Base-by-base conservation (phyloP, 2,329 filamentous ascomycete species). In the Byssochlamys sp. region DNA sequence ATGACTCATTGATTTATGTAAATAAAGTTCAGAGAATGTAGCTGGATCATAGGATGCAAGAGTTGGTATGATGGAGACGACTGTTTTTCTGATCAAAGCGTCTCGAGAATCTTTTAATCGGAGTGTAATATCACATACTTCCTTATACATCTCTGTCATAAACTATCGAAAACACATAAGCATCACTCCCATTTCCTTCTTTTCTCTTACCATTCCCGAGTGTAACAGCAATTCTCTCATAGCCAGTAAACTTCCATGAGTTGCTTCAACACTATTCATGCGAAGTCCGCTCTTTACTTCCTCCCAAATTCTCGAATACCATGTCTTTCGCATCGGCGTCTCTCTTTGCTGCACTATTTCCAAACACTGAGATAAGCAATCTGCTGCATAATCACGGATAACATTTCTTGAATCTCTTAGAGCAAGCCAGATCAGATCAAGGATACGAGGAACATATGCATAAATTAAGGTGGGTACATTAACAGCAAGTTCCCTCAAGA, bases 1-100 rank as follows among this genome's bases (percentile, higher is more conserved):
- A 69, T 96, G 95, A 14, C 96, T 84, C 94, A 99, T 99, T 74
- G 95, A 97, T 67, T 91, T 89, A 72, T 96, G 91, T 2, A 99
- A 81, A 72, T 96, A 95, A 29, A 84, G 84, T 61, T 87, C 84
- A 57, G 89, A 89, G 71, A 99, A 99, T 60, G 96, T 91, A 48
- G 88, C 83, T 0, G 95, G 94, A 0, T 91, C 89, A 69, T 99
- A 99, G 66, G 88, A 90, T 48, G 95, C 94, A 26, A 99, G 81
- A 58, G 95, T 89, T 0, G 94, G 94, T 55, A 99, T 95, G 57
- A 96, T 85, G 56, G 89, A 82, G 39, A 97, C 90, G 31, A 97
- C 88, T 5, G 95, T 95, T 66, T 89, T 88, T 56, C 92, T 84
- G 63, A 97, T 94, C 33, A 91, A 88, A 3, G 85, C 78, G 65